Evolutionary conservation across 306 rosid species (phyloP).

Genomic region (Rosa multiflora): DNA sequence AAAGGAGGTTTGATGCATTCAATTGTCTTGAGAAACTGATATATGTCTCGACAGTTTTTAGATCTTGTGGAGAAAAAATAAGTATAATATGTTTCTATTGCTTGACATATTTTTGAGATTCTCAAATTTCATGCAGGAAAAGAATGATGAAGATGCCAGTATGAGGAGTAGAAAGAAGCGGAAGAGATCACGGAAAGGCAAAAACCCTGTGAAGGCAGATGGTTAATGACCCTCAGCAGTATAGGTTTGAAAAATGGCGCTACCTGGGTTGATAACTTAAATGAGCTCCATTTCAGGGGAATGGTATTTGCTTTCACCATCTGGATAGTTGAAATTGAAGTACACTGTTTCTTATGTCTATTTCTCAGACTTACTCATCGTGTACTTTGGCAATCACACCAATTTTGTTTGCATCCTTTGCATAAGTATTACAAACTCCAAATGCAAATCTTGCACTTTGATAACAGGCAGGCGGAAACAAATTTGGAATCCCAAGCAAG

Average conservation of each 20-base stretch:
- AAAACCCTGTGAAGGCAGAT: slow-evolving; percentile 7
- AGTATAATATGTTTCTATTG: background rate
- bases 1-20: background rate
- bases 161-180: slow-evolving; percentile 30
- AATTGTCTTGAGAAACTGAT: background rate
- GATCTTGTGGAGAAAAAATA: background rate
- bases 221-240: background rate
- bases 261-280: background rate
- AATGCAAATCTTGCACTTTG: background rate
- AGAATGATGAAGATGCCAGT: slow-evolving; percentile 22
- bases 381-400: background rate
- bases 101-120: slow-evolving; percentile 7
- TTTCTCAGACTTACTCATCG: background rate
- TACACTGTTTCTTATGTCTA: background rate
- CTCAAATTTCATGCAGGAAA: slow-evolving; percentile 27
- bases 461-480: background rate
- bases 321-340: background rate
- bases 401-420: slow-evolving; percentile 1
- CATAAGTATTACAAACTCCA: background rate
- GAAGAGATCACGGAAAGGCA: slow-evolving; percentile 30
- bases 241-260: background rate
- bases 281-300: background rate
- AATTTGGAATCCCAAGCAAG: background rate
- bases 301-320: background rate
- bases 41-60: background rate